These are phyloP conservation scores for Schizothecium vesticola DNA, from an alignment of 495 filamentous ascomycete species.

Conservation along the genomic window DNA sequence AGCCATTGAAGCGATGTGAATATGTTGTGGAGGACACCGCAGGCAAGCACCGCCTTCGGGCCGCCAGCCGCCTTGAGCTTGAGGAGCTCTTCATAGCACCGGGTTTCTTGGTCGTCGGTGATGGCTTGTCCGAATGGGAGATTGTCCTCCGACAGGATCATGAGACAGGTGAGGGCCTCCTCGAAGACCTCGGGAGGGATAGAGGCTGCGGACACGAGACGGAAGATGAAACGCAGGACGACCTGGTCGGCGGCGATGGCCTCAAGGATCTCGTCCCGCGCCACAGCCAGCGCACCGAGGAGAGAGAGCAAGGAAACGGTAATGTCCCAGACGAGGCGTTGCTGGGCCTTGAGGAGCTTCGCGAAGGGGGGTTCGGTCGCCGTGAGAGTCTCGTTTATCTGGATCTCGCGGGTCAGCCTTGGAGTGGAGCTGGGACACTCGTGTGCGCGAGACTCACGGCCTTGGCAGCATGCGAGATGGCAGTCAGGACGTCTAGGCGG, in stretches of 20 bases:
- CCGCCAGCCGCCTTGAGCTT: slow-evolving; percentile 30
- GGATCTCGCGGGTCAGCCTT: not conserved
- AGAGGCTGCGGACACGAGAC: slow-evolving; percentile 32
- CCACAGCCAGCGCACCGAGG: slow-evolving; percentile 41
- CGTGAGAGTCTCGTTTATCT: slow-evolving; percentile 42
- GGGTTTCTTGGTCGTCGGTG: slow-evolving; percentile 31
- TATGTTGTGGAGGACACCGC: slow-evolving; percentile 50
- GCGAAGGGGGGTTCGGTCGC: slow-evolving; percentile 32
- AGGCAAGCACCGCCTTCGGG: slow-evolving; percentile 39
- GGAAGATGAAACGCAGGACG: slow-evolving; percentile 48
- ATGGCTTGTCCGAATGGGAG: slow-evolving; percentile 39
- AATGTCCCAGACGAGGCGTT: slow-evolving; percentile 46
- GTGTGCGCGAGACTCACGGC: slow-evolving; percentile 35
- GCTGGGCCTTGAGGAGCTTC: slow-evolving; percentile 44
- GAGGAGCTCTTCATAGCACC: slow-evolving; percentile 35
- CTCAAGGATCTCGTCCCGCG: slow-evolving; percentile 49
- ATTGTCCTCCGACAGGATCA: slow-evolving; percentile 52
- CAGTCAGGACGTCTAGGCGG: slow-evolving; percentile 51
- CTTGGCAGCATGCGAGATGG: slow-evolving; percentile 45
- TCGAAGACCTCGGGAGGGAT: slow-evolving; percentile 34
- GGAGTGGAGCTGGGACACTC: not conserved
- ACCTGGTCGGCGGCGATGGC: slow-evolving; percentile 41
- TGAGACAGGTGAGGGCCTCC: slow-evolving; percentile 47
- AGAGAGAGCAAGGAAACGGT: slow-evolving; percentile 42
- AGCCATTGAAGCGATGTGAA: slow-evolving; percentile 42